Percentiles rank a stretch among this genome's conserved stretches.
Evolutionary conservation across 2,329 filamentous ascomycete genomes (phyloP).

Genomic region (Colletotrichum sp.): DNA sequence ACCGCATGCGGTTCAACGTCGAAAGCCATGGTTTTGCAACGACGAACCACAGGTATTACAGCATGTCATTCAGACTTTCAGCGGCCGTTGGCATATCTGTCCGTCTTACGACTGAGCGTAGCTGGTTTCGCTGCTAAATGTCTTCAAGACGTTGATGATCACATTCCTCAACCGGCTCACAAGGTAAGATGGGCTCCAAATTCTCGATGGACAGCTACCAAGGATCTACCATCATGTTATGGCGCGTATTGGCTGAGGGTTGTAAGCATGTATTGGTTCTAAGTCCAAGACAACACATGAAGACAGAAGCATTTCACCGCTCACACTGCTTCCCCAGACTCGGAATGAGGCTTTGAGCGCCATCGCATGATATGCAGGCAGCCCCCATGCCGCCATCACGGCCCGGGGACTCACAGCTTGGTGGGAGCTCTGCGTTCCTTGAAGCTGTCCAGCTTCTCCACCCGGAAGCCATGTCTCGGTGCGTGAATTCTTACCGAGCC

Average conservation of each 20-base stretch:
- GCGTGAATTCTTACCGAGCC: conserved; percentile 61
- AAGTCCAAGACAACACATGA: neutral
- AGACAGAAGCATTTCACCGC: neutral
- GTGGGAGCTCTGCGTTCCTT: neutral
- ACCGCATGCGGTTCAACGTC: neutral
- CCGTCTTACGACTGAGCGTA: neutral
- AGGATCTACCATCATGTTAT: neutral
- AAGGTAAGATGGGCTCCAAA: neutral
- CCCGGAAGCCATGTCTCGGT: conserved; percentile 63
- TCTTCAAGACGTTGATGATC: neutral
- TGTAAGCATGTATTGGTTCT: neutral
- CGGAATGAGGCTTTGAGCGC: neutral
- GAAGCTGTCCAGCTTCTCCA: conserved; percentile 34
- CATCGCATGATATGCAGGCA: neutral
- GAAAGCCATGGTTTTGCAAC: neutral
- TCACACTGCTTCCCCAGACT: neutral
- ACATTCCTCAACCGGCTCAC: neutral
- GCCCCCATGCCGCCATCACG: neutral
- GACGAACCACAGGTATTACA: neutral
- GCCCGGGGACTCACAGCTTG: neutral
- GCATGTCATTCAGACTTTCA: neutral
- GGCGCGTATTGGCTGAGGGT: neutral
- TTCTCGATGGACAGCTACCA: neutral
- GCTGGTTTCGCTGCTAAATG: neutral
- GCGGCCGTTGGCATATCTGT: neutral